Evolutionary conservation across 306 rosid species (phyloP), one percentile per base, ranked within the genome.

Genomic region (Gastrolobium villosum): DNA sequence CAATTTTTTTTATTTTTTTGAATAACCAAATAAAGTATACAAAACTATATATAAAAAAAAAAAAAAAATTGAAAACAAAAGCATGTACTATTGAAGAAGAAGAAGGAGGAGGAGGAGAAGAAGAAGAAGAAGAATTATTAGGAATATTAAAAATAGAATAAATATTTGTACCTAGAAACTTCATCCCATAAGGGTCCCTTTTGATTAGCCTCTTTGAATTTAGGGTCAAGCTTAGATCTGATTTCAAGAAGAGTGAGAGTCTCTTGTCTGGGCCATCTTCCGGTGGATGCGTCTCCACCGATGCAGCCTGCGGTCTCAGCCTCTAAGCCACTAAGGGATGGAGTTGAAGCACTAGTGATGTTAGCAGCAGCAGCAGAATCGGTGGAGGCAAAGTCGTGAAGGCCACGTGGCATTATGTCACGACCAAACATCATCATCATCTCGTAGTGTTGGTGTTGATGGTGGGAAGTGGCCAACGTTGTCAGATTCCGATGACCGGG

Each of bases 131-230:
- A 46, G 8, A 32, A 77, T 7, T 8, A 10, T 28, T 31, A 15
- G 9, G 39, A 39, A 3, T 7, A 6, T 2, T 3, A 8, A 41
- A 26, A 26, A 3, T 3, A 10, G 4, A 67, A 67, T 54, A 92
- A n/a, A 55, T 36, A 10, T 7, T 20, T 6, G 83, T 85, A 94
- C 98, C 99, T 91, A 10, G 99, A 96, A 28, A 93, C 94, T 72
- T 96, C 97, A 77, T 91, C 98, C 99, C 99, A 96, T 6, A 96
- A 89, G 61, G 98, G 99, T 3, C 98, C 99, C 45, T 96, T 96
- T 36, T 96, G 98, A 78, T 90, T 96, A 44, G 98, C 97, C 69
- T 96, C 97, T 83, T 93, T 96, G 83, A 96, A 96, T 83, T 96
- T 91, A 85, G 92, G 82, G 89, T 96, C 93, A 14, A 96, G 91